A percentile compares a stretch with the other conserved stretches of the same genome.
Conservation (phyloP, 1,139 yeast genomes). For the Geotrichum australiense region DNA sequence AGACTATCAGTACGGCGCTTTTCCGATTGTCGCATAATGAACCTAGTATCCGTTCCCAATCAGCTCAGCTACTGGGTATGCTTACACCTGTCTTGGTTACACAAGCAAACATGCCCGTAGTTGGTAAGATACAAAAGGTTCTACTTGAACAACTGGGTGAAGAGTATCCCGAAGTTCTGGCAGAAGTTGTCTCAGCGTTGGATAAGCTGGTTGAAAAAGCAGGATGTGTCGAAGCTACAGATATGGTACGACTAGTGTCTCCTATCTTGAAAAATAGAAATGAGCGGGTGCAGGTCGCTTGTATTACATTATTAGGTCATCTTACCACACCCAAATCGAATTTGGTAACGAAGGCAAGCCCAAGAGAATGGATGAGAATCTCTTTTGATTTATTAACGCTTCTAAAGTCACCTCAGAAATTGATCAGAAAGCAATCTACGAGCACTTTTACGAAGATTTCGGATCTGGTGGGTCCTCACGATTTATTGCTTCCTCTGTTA, state of each 20-base stretch:
- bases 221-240: slow-evolving; percentile 42
- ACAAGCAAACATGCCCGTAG: slow-evolving; percentile 52
- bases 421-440: slow-evolving; percentile 80
- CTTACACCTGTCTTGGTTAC: slow-evolving; percentile 4
- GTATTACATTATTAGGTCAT: slow-evolving; percentile 72
- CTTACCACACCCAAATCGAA: slow-evolving; percentile 84
- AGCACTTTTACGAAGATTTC: slow-evolving; percentile 89
- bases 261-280: slow-evolving; percentile 89
- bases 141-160: slow-evolving; percentile 92
- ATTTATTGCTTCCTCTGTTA: slow-evolving; percentile 75
- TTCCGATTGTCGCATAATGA: slow-evolving; percentile 68
- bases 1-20: slow-evolving; percentile 65
- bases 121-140: slow-evolving; percentile 62
- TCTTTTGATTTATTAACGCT: slow-evolving; percentile 87
- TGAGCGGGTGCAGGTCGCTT: slow-evolving; percentile 84
- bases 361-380: slow-evolving; percentile 96
- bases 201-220: slow-evolving; percentile 42
- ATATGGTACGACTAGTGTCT: slow-evolving; percentile 62
- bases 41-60: slow-evolving; percentile 73
- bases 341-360: slow-evolving; percentile 49
- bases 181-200: slow-evolving; percentile 72
- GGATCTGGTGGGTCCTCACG: slow-evolving; percentile 92
- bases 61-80: slow-evolving; percentile 60
- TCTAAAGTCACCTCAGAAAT: slow-evolving; percentile 75
- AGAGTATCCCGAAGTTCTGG: slow-evolving; percentile 88